Base-by-base conservation (phyloP, 345 rosid genomes). In the Jatropha curcas region DNA sequence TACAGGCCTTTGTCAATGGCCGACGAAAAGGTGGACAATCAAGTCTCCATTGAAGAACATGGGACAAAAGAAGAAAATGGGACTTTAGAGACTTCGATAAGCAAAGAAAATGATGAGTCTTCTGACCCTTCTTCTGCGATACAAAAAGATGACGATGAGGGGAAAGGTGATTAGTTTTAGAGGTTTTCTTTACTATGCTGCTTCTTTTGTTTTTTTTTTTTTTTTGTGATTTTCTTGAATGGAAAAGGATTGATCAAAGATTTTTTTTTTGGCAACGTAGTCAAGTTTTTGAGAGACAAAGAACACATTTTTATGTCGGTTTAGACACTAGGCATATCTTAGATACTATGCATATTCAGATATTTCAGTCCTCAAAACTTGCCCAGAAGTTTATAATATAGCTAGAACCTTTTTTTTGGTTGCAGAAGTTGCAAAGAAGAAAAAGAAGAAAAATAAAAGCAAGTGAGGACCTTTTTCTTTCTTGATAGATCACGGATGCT, bases 401-500 rank as follows among this genome's bases (percentile, higher is more conserved):
- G 20, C 33, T 50, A 24, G 39, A 27, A 37, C 31, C 35, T 46
- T 0, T 37, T 72, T 48, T 50, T 58, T n/a, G n/a, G n/a, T 70
- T 77, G 84, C 88, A 78, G 97, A 89, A 74, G 77, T 77, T 72
- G 27, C 91, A 60, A 94, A 90, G 87, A 95, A 95, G 94, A 92
- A 91, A 81, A 95, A 91, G 91, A 95, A 91, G 86, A 95, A 91
- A 80, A 92, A 82, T 72, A 95, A 88, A 86, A 92, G 94, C 99
- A 95, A 88, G 99, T 91, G 80, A 88, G 93, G 62, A 62, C 64
- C 61, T 66, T 30, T 82, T 57, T 58, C 52, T 43, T 60, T 37
- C 59, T 73, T 51, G 33, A 17, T 52, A 35, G 51, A 43, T 13
- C 68, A 53, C 68, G 57, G 51, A 39, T 55, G 27, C 50, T 34